Base-by-base conservation (phyloP, 495 filamentous ascomycete species). In the Hypoxylon crocopeplum region DNA sequence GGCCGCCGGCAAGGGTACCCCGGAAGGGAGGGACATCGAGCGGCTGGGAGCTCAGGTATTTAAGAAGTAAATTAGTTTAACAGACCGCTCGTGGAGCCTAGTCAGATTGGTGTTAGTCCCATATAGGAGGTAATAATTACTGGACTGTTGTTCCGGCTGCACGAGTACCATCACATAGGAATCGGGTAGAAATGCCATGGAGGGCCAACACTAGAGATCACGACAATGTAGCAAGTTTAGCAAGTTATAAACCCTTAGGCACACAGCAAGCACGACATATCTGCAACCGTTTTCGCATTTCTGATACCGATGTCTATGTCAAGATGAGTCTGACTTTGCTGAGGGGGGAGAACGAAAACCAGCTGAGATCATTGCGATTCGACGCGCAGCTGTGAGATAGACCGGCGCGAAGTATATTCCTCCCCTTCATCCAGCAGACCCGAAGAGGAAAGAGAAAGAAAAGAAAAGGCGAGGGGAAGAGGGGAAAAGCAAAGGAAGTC, bases 11-110 rank as follows among this genome's bases (percentile, higher is more conserved):
- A 61, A 69, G 38, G 66, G 58, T 2, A 78, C 75, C 37, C 15
- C 50, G 0, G 78, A 81, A 38, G 78, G 78, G 2, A 68, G 72
- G 48, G 78, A 77, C 55, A 81, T 81, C 53, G 78, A 81, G 67
- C 59, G 71, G 47, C 20, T 81, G 32, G 78, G 78, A 5, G 34
- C 54, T 17, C 56, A 59, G 33, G 74, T 74, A 11, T 81, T 81
- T 41, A 79, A 71, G 74, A 75, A 69, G 66, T 77, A 65, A 44
- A 27, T n/a, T n/a, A n/a, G n/a, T n/a, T n/a, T n/a, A n/a, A n/a
- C n/a, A n/a, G n/a, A n/a, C n/a, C n/a, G n/a, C n/a, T n/a, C n/a
- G n/a, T n/a, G n/a, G n/a, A n/a, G n/a, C n/a, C n/a, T n/a, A n/a
- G n/a, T n/a, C n/a, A n/a, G n/a, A n/a, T n/a, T n/a, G n/a, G n/a